Evolutionary conservation across 495 filamentous ascomycete genomes (phyloP), one percentile per base, ranked within the genome.

Genomic region (Penicillium manginii): DNA sequence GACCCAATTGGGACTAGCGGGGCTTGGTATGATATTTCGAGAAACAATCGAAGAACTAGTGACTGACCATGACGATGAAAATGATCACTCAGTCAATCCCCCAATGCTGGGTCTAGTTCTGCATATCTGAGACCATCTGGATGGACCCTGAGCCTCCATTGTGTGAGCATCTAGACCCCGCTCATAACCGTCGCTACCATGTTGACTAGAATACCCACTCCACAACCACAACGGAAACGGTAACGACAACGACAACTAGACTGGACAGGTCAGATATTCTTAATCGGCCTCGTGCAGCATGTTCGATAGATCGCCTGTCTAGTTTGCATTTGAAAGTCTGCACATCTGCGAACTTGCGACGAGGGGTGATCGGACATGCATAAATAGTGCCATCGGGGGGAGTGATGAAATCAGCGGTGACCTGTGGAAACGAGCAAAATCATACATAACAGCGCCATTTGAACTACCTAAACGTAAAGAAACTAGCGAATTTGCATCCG

Each of bases 311-410:
- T 47, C 22, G 22, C 22, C 45, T 22, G 22, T 47, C 45, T 23
- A 21, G n/a, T 45, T 45, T 45, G 40, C 40, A 45, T 21, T n/a
- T 45, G 40, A n/a, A 45, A n/a, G 35, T 37, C 15, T 43, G 40
- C n/a, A 17, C 40, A 17, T 43, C 40, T 43, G 40, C 15, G 40
- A 43, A 12, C 9, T 19, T 14, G 45, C n/a, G 21, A 47, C 45
- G 45, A 50, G 14, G 46, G n/a, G 48, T 50, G 29, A 50, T 50
- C 48, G 11, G 8, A 31, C 46, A 49, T 49, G 46, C 46, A 49
- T 31, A 15, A 23, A 31, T 31, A 50, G 48, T 50, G 26, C 26
- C 26, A 8, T 37, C 12, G 10, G 33, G 11, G 35, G 35, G 11
- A 37, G 15, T 3, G 35, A 37, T 14, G 19, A 18, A 50, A 50